A percentile compares a stretch with the other conserved stretches of the same genome.
Conservation (phyloP, 371 early-diverging fungal species). For the Mortierella sp. region DNA sequence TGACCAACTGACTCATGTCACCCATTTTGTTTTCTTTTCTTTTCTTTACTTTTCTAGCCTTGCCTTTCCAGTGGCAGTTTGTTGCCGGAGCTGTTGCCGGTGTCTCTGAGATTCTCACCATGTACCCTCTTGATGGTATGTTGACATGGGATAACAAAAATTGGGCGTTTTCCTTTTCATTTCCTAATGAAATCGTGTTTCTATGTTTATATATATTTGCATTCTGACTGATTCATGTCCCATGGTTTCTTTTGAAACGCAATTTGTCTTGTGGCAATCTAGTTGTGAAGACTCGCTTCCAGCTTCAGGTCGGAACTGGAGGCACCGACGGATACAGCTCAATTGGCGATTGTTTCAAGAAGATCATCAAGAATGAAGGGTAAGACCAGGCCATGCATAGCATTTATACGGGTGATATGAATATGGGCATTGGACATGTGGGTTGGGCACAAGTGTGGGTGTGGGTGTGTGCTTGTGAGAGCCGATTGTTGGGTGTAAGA, state of each 20-base stretch:
- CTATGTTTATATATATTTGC: no score
- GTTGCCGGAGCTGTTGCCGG: slow-evolving; percentile 97
- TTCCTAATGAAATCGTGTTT: no score
- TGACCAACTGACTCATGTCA: no score
- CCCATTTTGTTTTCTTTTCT: not conserved
- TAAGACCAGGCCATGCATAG: slow-evolving; percentile 41
- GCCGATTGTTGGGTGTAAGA: slow-evolving; percentile 2
- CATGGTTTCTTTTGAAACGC: slow-evolving; percentile 4
- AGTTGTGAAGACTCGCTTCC: slow-evolving; percentile 98
- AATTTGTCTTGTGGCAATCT: not conserved
- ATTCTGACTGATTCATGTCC: slow-evolving; percentile 4
- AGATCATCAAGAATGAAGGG: slow-evolving; percentile 95
- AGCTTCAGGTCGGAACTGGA: slow-evolving; percentile 86
- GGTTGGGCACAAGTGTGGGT: no score
- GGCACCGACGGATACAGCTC: slow-evolving; percentile 79
- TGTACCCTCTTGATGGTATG: slow-evolving; percentile 97
- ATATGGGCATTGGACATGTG: no score
- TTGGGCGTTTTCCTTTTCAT: no score
- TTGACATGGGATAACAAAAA: not conserved
- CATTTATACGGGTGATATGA: not conserved
- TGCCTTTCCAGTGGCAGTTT: slow-evolving; percentile 93
- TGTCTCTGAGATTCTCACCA: slow-evolving; percentile 93
- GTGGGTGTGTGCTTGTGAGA: not conserved
- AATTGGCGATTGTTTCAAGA: slow-evolving; percentile 81
- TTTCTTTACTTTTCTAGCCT: slow-evolving; percentile 62